These are phyloP conservation scores for Trametes cubensis DNA, from an alignment of 768 basidiomycete species.

Conservation along the genomic window DNA sequence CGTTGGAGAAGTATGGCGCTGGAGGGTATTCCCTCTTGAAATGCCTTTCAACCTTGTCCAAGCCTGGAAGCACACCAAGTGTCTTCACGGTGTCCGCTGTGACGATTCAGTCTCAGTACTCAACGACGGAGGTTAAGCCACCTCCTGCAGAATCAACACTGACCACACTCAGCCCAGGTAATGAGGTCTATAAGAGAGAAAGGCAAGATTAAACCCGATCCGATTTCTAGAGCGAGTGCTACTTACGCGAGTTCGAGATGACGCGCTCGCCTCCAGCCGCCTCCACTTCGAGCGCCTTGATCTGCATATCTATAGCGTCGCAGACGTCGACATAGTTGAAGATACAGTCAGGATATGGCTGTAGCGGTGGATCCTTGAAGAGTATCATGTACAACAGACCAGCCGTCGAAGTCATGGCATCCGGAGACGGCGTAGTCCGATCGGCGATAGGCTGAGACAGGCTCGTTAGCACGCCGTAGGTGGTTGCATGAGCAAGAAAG, in stretches of 20 bases:
- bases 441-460: background rate
- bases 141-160: background rate
- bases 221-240: slow-evolving; percentile 32
- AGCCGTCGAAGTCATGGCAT: background rate
- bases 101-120: background rate
- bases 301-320: slow-evolving; percentile 36
- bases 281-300: slow-evolving; percentile 32
- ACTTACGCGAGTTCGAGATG: slow-evolving; percentile 37
- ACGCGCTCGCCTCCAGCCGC: slow-evolving; percentile 44
- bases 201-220: background rate
- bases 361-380: background rate
- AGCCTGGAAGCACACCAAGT: slow-evolving; percentile 13
- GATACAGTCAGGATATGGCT: background rate
- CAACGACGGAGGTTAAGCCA: too few species aligned
- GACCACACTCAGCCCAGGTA: slow-evolving; percentile 25
- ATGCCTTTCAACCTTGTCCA: slow-evolving; percentile 12
- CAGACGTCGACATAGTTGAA: slow-evolving; percentile 39
- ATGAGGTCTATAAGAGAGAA: background rate
- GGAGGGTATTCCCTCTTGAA: slow-evolving; percentile 26
- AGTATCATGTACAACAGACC: background rate
- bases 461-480: too few species aligned
- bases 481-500: background rate
- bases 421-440: background rate
- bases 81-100: slow-evolving; percentile 19
- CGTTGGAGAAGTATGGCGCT: background rate